These are phyloP conservation scores for Phytopythium aichiense DNA, from an alignment of 352 stramenopile species.

Conservation along the genomic window DNA sequence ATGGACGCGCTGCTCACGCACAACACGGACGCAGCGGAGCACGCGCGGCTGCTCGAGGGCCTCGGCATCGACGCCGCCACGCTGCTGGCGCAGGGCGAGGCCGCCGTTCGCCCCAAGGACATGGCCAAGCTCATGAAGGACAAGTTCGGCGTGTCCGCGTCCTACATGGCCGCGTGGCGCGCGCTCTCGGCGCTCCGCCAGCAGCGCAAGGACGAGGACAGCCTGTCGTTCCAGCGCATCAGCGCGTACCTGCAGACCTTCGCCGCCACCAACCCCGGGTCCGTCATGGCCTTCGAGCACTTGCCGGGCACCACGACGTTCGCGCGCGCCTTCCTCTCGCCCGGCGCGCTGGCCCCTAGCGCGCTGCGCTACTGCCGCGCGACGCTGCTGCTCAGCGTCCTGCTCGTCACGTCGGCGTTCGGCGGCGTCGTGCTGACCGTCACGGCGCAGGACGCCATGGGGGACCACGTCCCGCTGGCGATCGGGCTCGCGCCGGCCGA, in stretches of 20 bases:
- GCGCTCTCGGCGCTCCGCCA: slow-evolving; percentile 66
- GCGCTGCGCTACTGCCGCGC: slow-evolving; percentile 56
- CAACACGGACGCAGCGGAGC: slow-evolving; percentile 1
- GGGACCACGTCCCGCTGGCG: slow-evolving; percentile 66
- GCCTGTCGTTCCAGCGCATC: slow-evolving; percentile 66
- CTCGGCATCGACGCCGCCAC: slow-evolving; percentile 11
- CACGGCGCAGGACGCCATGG: slow-evolving; percentile 71
- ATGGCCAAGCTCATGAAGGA: slow-evolving; percentile 83
- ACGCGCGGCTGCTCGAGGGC: slow-evolving; percentile 18
- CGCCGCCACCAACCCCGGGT: slow-evolving; percentile 47
- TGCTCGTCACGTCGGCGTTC: slow-evolving; percentile 60
- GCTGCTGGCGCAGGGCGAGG: slow-evolving; percentile 24
- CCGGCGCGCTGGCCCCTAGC: slow-evolving; percentile 43
- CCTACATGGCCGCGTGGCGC: slow-evolving; percentile 80
- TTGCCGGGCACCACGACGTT: slow-evolving; percentile 29
- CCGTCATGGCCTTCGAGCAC: slow-evolving; percentile 64
- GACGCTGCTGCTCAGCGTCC: slow-evolving; percentile 62
- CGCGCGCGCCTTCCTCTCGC: slow-evolving; percentile 62
- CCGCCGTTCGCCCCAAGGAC: slow-evolving; percentile 64
- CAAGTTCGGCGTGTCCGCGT: slow-evolving; percentile 71
- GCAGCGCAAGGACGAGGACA: slow-evolving; percentile 63
- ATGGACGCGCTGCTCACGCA: slow-evolving; percentile 25
- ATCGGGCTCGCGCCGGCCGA: slow-evolving; percentile 51
- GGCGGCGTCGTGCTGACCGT: slow-evolving; percentile 67
- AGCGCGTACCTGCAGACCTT: slow-evolving; percentile 60